These are phyloP conservation scores for Acacia melanoxylon DNA, from an alignment of 306 rosid species.

Conservation along the genomic window DNA sequence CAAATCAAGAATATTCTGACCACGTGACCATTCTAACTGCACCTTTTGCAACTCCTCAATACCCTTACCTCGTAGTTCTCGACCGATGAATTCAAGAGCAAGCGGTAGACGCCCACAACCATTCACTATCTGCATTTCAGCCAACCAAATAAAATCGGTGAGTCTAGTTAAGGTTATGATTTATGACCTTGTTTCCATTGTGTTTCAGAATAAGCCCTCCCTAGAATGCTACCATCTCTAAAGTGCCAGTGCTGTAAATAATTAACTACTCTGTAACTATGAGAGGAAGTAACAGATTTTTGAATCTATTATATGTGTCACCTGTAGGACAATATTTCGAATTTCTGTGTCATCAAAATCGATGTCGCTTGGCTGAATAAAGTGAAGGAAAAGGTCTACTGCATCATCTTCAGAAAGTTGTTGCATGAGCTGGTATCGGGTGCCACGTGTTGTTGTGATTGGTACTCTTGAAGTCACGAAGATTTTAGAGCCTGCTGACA, in stretches of 20 bases:
- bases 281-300: neutral
- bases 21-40: neutral
- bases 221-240: neutral
- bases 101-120: neutral
- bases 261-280: neutral
- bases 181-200: neutral
- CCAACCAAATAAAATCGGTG: neutral
- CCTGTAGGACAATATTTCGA: neutral
- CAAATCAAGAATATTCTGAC: neutral
- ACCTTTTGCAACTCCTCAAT: neutral
- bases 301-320: neutral
- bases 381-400: neutral
- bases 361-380: neutral
- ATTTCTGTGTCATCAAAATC: neutral
- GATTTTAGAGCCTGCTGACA: neutral
- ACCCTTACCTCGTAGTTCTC: neutral
- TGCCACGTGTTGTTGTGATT: neutral
- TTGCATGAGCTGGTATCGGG: neutral
- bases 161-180: neutral
- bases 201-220: neutral
- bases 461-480: neutral
- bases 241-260: neutral
- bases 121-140: neutral
- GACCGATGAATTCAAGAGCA: neutral
- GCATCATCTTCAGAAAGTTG: neutral